Evolutionary conservation across 441 rosid species (phyloP).

Genomic region (Raphanus hybrid): DNA sequence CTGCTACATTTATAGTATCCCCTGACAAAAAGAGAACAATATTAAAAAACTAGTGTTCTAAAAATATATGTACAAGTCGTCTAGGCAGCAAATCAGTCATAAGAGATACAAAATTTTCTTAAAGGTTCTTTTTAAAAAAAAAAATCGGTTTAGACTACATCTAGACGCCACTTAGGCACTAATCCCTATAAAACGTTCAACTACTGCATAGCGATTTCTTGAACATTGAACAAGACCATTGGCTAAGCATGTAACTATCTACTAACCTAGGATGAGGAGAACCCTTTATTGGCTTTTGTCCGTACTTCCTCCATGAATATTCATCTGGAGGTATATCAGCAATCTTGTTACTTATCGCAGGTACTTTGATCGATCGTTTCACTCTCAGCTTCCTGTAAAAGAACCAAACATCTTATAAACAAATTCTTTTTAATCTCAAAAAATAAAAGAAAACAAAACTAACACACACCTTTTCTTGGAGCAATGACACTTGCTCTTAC

Average conservation of each 20-base stretch:
- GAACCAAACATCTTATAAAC: background rate
- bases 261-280: slow-evolving; percentile 55
- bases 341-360: slow-evolving; percentile 59
- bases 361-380: slow-evolving; percentile 53
- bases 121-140: no score
- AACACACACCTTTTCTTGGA: slow-evolving; percentile 57
- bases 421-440: background rate
- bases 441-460: background rate
- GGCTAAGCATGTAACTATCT: background rate
- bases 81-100: no score
- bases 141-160: no score
- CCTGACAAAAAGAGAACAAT: slow-evolving; percentile 45
- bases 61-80: no score
- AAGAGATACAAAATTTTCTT: no score
- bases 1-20: slow-evolving; percentile 95
- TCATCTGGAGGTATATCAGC: slow-evolving; percentile 64
- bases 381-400: slow-evolving; percentile 47
- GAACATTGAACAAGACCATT: background rate
- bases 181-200: no score
- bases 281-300: slow-evolving; percentile 58
- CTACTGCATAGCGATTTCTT: no score
- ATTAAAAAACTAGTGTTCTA: background rate
- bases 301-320: slow-evolving; percentile 59
- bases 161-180: no score
- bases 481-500: slow-evolving; percentile 62